Base-by-base conservation (phyloP, 805 yeast genomes). In the Candida gorgasii region DNA sequence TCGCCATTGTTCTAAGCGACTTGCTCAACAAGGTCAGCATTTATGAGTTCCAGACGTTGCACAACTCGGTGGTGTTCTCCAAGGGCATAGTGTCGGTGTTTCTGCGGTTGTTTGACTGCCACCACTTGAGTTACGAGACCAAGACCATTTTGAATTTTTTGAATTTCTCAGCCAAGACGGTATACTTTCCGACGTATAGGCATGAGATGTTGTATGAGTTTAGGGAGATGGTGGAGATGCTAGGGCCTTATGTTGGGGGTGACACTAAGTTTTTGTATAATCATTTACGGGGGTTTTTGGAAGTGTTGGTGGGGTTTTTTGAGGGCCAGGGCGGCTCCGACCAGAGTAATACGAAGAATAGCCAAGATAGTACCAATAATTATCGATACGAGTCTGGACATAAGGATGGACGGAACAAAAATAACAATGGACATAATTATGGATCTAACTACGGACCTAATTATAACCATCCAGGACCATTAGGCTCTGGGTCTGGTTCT, bases 21-120 rank as follows among this genome's bases (percentile, higher is more conserved):
- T 18, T 53, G 8, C 49, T 60, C 4, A 56, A 55, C 36, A 57
- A 51, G 28, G 44, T 54, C 8, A 46, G 58, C 23, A 49, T 58
- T 17, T 57, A 56, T 37, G 59, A 56, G 24, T 51, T 46, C 36
- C 35, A 43, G 16, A 50, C 52, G 38, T 42, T 55, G 30, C 22
- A 43, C 8, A 47, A 53, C 15, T 49, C 54, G 3, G 30, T 47
- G 8, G 47, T 58, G 13, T 60, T 58, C 36, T 46, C 55, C 15
- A 49, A 51, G 13, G 65, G 65, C 2, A 42, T 57, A 15, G 46
- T 50, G 3, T 39, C 52, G 5, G 46, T 58, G 3, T 54, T 53
- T 42, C 46, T 51, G 22, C 52, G 52, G 19, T 30, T 53, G 13
- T 13, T 49, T 7, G 22, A 22, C 16, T 11, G 12, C 16, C 20